These are phyloP conservation scores for Aspergillus caelatus DNA, from an alignment of 2,329 filamentous ascomycete species.

Conservation along the genomic window DNA sequence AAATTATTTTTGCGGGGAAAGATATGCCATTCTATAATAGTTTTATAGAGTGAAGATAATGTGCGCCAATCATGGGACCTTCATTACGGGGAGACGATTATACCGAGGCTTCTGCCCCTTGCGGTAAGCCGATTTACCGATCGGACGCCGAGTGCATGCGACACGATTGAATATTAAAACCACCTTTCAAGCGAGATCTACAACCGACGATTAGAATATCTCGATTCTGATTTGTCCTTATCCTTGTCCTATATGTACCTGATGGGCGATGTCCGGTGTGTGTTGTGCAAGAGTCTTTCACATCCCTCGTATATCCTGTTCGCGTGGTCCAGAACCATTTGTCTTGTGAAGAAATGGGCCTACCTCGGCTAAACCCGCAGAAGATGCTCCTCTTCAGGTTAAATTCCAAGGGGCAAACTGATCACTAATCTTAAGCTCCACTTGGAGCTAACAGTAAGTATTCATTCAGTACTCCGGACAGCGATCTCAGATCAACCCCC, in stretches of 20 bases:
- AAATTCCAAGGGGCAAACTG: not conserved
- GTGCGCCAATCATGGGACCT: constrained; percentile 17
- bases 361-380: not conserved
- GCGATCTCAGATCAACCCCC: not conserved
- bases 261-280: not conserved
- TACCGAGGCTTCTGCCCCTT: constrained; percentile 20
- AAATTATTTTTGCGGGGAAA: not conserved
- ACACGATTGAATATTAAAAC: not conserved
- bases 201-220: not conserved
- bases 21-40: not conserved
- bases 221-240: not conserved
- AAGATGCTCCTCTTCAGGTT: not conserved
- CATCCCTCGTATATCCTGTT: no score
- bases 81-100: constrained; percentile 16
- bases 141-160: not conserved
- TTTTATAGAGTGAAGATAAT: not conserved
- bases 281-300: not conserved
- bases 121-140: constrained; percentile 10
- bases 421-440: constrained; percentile 1
- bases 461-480: not conserved
- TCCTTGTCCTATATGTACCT: not conserved
- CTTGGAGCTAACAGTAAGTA: no score
- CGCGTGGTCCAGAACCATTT: not conserved
- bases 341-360: not conserved
- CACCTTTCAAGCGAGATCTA: no score